Percentiles rank a stretch among this genome's conserved stretches.
Conservation (phyloP, 768 basidiomycete genomes). For the Lentinula guzmanii region DNA sequence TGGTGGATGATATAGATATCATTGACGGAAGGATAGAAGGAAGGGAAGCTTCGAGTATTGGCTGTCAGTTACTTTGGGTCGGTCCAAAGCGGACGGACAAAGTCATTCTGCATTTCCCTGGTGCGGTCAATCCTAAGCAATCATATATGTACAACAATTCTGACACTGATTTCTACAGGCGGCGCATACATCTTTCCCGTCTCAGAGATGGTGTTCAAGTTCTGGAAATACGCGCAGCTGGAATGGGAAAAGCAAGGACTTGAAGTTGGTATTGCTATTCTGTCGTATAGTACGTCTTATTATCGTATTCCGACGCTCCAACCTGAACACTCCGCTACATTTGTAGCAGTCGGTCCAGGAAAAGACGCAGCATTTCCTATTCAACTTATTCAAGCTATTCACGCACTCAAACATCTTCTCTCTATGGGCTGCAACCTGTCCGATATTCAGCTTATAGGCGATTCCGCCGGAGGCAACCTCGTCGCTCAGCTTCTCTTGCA, state of each 20-base stretch:
- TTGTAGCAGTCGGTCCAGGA: no score
- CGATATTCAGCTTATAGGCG: constrained; percentile 12
- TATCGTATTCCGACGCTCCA: neutral
- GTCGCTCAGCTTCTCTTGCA: constrained; percentile 14
- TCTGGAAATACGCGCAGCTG: constrained; percentile 1
- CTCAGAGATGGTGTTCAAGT: neutral
- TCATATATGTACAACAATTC: neutral
- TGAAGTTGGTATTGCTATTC: constrained; percentile 3
- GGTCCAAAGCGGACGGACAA: constrained; percentile 23
- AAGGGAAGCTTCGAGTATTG: neutral
- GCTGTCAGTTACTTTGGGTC: constrained; percentile 21
- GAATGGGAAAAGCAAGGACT: constrained; percentile 6
- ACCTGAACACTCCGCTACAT: neutral
- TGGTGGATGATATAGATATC: neutral
- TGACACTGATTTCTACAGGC: neutral
- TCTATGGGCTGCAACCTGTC: constrained; percentile 9
- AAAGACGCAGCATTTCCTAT: constrained; percentile 10
- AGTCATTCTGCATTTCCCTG: constrained; percentile 27
- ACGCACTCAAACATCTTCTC: constrained; percentile 12
- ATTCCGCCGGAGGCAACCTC: constrained; percentile 17
- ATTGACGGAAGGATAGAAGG: neutral
- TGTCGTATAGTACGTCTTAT: constrained; percentile 4
- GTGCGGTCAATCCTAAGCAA: constrained; percentile 9
- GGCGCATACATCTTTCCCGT: constrained; percentile 7
- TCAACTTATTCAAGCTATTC: constrained; percentile 11